A percentile compares a stretch with the other conserved stretches of the same genome.
phyloP scores from a whole-genome alignment of 805 yeast species.

The Cyberlindnera maritima region DNA sequence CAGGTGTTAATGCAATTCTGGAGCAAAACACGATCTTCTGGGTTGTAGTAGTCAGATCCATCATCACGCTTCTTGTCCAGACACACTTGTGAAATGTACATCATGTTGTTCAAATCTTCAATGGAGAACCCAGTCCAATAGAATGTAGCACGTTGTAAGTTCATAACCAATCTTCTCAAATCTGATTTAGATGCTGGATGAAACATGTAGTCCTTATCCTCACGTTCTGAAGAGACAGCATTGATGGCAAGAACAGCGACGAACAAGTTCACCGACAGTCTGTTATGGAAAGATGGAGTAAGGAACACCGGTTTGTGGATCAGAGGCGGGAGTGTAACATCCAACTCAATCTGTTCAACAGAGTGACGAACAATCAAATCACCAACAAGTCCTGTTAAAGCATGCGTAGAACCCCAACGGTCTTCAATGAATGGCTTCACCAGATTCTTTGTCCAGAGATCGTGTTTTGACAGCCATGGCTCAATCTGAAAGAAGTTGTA shows the following conservation, averaged over 20 bases:
- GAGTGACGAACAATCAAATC: constrained; percentile 57
- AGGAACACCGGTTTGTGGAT: constrained; percentile 57
- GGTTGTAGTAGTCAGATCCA: constrained; percentile 31
- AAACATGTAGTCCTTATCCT: constrained; percentile 69
- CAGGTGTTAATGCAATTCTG: constrained; percentile 44
- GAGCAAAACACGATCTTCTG: constrained; percentile 41
- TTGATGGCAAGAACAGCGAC: constrained; percentile 67
- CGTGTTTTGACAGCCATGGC: constrained; percentile 50
- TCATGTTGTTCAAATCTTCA: constrained; percentile 52
- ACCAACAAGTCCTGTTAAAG: constrained; percentile 41
- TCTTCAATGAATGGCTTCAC: constrained; percentile 46
- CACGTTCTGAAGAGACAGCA: constrained; percentile 70
- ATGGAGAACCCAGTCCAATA: constrained; percentile 73
- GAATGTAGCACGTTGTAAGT: constrained; percentile 64
- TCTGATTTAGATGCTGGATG: constrained; percentile 55
- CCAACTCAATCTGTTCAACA: constrained; percentile 50
- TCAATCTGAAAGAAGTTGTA: constrained; percentile 53
- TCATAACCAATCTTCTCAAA: constrained; percentile 53
- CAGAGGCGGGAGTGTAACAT: constrained; percentile 55
- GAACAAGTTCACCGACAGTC: constrained; percentile 58
- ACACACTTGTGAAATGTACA: constrained; percentile 45
- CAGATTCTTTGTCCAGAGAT: constrained; percentile 45
- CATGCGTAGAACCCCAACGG: constrained; percentile 38
- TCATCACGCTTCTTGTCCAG: constrained; percentile 35
- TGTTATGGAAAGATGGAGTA: constrained; percentile 63